Percentiles rank a stretch among this genome's conserved stretches.
These are phyloP conservation scores for Clonostachys chloroleuca DNA, from an alignment of 2,329 filamentous ascomycete species.

Conservation along the genomic window DNA sequence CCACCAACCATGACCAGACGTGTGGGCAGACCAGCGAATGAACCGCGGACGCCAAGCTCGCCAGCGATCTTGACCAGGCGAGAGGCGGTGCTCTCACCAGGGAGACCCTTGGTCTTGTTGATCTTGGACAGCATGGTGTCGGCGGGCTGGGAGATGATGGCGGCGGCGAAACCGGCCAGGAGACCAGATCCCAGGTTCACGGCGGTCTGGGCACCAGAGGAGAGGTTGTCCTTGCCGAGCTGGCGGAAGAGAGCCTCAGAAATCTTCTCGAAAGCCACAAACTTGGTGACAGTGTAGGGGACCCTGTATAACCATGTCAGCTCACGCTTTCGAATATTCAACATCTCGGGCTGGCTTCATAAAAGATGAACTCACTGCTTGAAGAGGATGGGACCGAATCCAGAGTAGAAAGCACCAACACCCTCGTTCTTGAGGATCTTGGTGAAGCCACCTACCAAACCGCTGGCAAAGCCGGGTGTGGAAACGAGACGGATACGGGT, in stretches of 20 bases:
- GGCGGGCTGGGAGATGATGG: slow-evolving; percentile 74
- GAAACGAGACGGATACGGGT: slow-evolving; percentile 85
- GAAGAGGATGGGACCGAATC: slow-evolving; percentile 75
- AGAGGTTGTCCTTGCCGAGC: slow-evolving; percentile 62
- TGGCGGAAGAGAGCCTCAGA: slow-evolving; percentile 59
- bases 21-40: slow-evolving; percentile 70
- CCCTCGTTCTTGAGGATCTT: slow-evolving; percentile 76
- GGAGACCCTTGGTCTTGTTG: slow-evolving; percentile 78
- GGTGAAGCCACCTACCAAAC: slow-evolving; percentile 66
- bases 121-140: slow-evolving; percentile 85
- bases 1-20: slow-evolving; percentile 50
- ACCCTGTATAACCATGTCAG: slow-evolving; percentile 43
- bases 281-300: slow-evolving; percentile 83
- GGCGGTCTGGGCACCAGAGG: slow-evolving; percentile 60
- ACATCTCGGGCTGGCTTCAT: background rate
- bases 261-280: slow-evolving; percentile 81
- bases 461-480: slow-evolving; percentile 71
- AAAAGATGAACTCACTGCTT: background rate
- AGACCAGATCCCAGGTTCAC: slow-evolving; percentile 59
- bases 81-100: slow-evolving; percentile 70
- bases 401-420: slow-evolving; percentile 76
- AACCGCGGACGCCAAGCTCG: slow-evolving; percentile 70
- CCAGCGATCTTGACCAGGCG: slow-evolving; percentile 75
- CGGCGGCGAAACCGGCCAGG: slow-evolving; percentile 63
- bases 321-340: background rate